phyloP scores from a whole-genome alignment of 495 filamentous ascomycete species.

The Neurospora sp. region DNA sequence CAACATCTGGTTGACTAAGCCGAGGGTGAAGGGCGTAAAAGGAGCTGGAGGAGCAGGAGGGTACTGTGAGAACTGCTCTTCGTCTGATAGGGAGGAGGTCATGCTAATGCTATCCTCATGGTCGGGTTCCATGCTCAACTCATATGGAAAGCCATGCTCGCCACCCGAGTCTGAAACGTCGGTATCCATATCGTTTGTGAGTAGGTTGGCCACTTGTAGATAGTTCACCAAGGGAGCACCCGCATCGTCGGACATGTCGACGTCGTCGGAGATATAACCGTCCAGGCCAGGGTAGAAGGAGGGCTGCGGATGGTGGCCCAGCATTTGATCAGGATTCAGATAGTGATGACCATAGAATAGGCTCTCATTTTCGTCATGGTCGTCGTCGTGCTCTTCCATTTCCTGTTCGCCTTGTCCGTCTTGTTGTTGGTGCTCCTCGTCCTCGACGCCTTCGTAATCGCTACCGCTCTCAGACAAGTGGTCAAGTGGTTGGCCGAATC shows the following conservation, averaged over 20 bases:
- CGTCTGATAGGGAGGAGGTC: background rate
- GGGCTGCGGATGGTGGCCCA: background rate
- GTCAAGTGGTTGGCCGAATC: background rate
- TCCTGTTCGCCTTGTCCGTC: constrained; percentile 11
- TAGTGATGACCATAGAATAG: background rate
- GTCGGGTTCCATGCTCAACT: background rate
- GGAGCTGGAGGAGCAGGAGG: background rate
- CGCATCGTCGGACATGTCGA: constrained; percentile 11
- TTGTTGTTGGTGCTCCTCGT: constrained; percentile 12
- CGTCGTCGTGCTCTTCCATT: constrained; percentile 12
- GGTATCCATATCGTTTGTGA: constrained; percentile 13
- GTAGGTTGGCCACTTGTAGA: constrained; percentile 6
- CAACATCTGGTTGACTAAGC: background rate
- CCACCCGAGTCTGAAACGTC: constrained; percentile 3
- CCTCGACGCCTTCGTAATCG: constrained; percentile 9
- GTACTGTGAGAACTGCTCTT: background rate
- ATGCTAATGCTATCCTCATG: constrained; percentile 1
- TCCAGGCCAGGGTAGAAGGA: constrained; percentile 1
- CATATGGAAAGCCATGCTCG: background rate
- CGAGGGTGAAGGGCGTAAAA: background rate
- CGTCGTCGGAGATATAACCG: constrained; percentile 13
- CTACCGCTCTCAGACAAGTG: constrained; percentile 1
- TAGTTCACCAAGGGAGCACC: constrained; percentile 14
- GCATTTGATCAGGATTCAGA: background rate
- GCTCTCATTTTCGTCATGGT: constrained; percentile 7